Evolutionary conservation across 2,329 filamentous ascomycete species (phyloP).

Genomic region (Aspergillus quadricinctus): DNA sequence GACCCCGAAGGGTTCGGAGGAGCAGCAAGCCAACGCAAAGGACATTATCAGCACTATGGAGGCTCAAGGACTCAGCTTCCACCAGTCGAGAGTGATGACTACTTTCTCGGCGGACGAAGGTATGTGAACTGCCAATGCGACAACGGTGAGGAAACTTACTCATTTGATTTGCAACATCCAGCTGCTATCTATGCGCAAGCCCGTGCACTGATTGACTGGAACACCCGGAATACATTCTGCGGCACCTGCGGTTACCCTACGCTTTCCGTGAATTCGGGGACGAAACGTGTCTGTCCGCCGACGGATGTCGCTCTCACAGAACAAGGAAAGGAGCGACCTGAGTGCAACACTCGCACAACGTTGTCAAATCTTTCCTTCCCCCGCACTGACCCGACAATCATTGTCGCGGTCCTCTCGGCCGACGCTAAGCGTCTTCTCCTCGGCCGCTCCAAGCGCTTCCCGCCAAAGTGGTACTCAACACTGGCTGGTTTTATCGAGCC

Average conservation of each 20-base stretch:
- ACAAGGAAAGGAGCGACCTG: conserved; percentile 48
- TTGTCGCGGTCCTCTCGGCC: conserved; percentile 82
- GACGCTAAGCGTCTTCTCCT: conserved; percentile 76
- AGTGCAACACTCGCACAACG: conserved; percentile 77
- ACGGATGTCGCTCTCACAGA: conserved; percentile 34
- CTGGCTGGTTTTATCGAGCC: conserved; percentile 84
- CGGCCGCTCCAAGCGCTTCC: conserved; percentile 80
- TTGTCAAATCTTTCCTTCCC: conserved; percentile 91
- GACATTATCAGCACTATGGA: conserved; percentile 57
- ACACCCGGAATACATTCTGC: conserved; percentile 86
- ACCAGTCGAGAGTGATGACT: conserved; percentile 61
- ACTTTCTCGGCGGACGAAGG: conserved; percentile 59
- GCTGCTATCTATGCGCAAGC: conserved; percentile 89
- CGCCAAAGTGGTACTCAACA: conserved; percentile 79
- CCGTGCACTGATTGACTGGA: conserved; percentile 88
- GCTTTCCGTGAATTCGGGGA: conserved; percentile 47
- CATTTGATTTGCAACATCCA: conserved; percentile 31
- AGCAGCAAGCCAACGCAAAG: conserved; percentile 53
- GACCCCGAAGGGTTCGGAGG: conserved; percentile 63
- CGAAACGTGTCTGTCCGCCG: conserved; percentile 43
- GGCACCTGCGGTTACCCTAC: conserved; percentile 81
- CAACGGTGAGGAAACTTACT: neutral
- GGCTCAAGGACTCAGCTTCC: conserved; percentile 60
- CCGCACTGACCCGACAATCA: conserved; percentile 89
- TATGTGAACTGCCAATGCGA: conserved; percentile 32